Percentiles rank a stretch among this genome's conserved stretches.
Conservation (phyloP, 768 basidiomycete species). For the Arthromyces matolae region DNA sequence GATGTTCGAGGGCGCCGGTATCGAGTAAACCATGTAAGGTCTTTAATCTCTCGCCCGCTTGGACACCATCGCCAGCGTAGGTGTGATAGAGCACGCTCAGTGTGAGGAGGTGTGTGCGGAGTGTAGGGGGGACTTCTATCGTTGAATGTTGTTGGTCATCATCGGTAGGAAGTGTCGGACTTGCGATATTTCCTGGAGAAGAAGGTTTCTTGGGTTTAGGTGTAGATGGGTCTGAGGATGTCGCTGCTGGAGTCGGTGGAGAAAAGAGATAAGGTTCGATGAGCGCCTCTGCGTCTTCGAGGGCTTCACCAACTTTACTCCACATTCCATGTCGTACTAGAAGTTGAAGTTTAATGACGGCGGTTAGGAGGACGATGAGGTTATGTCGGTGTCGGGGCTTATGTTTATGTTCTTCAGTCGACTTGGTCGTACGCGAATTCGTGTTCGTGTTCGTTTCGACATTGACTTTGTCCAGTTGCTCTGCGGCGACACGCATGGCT, state of each 20-base stretch:
- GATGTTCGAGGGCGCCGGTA: conserved; percentile 40
- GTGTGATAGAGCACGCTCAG: conserved; percentile 60
- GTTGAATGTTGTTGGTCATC: conserved; percentile 1
- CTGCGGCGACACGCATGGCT: conserved; percentile 27
- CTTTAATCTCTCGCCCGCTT: conserved; percentile 49
- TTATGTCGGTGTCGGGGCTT: conserved; percentile 29
- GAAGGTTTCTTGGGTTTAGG: too few relatives aligned
- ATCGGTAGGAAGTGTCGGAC: neutral
- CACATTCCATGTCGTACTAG: conserved; percentile 54
- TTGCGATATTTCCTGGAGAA: too few relatives aligned
- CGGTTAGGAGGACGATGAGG: conserved; percentile 45
- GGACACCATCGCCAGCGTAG: conserved; percentile 49
- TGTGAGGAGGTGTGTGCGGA: conserved; percentile 57
- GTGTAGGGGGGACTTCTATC: conserved; percentile 24
- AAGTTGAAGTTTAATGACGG: conserved; percentile 54
- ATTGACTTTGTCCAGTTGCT: neutral
- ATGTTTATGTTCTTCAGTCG: too few relatives aligned
- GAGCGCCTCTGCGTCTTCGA: conserved; percentile 42
- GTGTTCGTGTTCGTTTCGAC: too few relatives aligned
- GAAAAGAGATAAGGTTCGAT: too few relatives aligned
- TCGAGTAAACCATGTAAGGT: conserved; percentile 69
- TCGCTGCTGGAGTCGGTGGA: too few relatives aligned
- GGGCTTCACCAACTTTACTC: conserved; percentile 45
- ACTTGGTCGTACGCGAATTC: too few relatives aligned
- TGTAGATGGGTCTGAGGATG: too few relatives aligned